Percentiles rank a stretch among this genome's conserved stretches.
phyloP scores from a whole-genome alignment of 2,329 filamentous ascomycete genomes.

The Trichoderma endophyticum region DNA sequence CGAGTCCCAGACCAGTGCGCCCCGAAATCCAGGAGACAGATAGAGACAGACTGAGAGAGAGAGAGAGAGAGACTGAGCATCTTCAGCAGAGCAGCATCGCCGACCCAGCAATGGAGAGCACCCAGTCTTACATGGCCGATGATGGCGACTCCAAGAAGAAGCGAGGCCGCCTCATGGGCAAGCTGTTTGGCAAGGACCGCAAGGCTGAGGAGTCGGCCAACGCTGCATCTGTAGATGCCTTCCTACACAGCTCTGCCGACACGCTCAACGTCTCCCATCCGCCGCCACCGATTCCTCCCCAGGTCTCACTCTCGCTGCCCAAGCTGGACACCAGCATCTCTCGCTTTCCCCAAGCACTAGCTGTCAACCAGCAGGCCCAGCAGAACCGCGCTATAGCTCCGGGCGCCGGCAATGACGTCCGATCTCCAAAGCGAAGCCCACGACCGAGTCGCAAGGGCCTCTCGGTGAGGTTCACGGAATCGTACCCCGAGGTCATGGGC shows the following conservation, averaged over 20 bases:
- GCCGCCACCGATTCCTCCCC: constrained; percentile 40
- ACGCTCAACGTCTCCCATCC: constrained; percentile 53
- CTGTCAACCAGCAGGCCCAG: constrained; percentile 33
- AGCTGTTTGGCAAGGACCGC: constrained; percentile 48
- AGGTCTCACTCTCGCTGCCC: constrained; percentile 52
- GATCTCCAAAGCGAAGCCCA: constrained; percentile 44
- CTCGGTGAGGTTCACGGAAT: constrained; percentile 69
- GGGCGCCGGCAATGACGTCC: constrained; percentile 37
- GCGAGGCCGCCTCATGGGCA: constrained; percentile 59
- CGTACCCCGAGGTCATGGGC: constrained; percentile 77
- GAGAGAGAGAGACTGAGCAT: constrained; percentile 19
- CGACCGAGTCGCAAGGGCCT: constrained; percentile 62
- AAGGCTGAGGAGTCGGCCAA: constrained; percentile 35
- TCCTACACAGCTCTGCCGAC: constrained; percentile 54
- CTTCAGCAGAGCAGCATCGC: constrained; percentile 17
- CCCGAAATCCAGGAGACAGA: constrained; percentile 22
- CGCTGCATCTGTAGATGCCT: constrained; percentile 50
- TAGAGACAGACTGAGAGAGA: neutral
- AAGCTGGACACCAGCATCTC: constrained; percentile 56
- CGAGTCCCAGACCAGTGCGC: constrained; percentile 20
- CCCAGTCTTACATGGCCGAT: constrained; percentile 35
- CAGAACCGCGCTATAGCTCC: constrained; percentile 43
- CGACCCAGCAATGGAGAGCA: constrained; percentile 43
- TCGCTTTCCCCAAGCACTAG: constrained; percentile 51
- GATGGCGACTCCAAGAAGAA: constrained; percentile 41